phyloP scores from a whole-genome alignment of 306 rosid species.

The Biancaea sappan region DNA sequence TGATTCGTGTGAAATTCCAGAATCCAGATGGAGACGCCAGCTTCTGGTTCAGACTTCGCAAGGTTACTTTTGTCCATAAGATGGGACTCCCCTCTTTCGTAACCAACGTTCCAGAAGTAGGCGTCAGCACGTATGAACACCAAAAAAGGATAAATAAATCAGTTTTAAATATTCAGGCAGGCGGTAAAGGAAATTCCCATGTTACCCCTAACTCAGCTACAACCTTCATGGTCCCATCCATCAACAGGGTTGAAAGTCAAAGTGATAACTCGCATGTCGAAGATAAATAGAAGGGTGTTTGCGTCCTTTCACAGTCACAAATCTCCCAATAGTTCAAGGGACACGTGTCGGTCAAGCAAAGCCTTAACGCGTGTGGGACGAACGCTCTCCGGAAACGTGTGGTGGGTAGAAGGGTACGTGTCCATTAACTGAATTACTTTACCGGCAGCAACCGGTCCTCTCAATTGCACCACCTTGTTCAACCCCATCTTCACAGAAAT shows the following conservation, averaged over 20 bases:
- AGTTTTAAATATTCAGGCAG: constrained; percentile 21
- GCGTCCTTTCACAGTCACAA: neutral
- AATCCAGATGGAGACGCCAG: too few species aligned
- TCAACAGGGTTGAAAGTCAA: constrained; percentile 39
- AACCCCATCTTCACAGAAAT: neutral
- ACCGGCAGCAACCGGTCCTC: constrained; percentile 65
- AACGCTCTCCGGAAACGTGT: constrained; percentile 2
- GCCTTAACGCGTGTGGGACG: constrained; percentile 28
- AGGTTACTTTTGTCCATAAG: neutral
- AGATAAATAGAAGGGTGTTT: neutral
- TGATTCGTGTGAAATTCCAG: neutral
- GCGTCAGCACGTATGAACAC: constrained; percentile 41
- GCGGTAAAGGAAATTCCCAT: constrained; percentile 1
- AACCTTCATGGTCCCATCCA: too few species aligned
- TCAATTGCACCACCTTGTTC: constrained; percentile 8
- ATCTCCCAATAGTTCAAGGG: constrained; percentile 14
- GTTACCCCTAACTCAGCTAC: constrained; percentile 13
- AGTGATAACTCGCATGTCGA: constrained; percentile 20
- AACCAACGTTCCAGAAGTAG: neutral
- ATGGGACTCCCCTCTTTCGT: neutral
- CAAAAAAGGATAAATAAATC: neutral
- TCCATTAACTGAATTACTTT: neutral
- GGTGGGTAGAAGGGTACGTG: constrained; percentile 46
- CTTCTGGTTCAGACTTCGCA: neutral
- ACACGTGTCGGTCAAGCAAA: constrained; percentile 54